Evolutionary conservation across 805 yeast genomes (phyloP).

Genomic region (Wickerhamomyces canadensis): DNA sequence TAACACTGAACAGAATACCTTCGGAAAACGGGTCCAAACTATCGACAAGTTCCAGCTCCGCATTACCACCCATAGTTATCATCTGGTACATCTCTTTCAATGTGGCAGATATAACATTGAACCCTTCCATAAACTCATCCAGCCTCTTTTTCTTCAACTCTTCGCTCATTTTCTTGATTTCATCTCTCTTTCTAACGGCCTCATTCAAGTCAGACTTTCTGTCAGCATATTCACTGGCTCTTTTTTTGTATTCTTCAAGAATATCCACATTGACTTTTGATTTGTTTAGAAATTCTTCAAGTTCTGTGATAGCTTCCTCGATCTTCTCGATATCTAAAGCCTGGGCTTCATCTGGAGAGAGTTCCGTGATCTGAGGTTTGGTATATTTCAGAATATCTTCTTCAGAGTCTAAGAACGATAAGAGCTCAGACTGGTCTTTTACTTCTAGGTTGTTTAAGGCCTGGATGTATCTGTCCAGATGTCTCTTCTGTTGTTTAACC

Average conservation of each 20-base stretch:
- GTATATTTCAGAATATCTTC: constrained; percentile 24
- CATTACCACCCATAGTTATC: constrained; percentile 99
- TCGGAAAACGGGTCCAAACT: constrained; percentile 97
- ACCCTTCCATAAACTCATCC: constrained; percentile 92
- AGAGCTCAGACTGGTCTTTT: constrained; percentile 43
- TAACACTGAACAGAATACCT: constrained; percentile 92
- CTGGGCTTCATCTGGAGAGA: constrained; percentile 46
- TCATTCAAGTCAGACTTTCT: constrained; percentile 63
- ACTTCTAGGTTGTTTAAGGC: constrained; percentile 39
- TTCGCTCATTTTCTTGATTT: constrained; percentile 54
- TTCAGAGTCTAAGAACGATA: constrained; percentile 22
- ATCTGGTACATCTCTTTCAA: constrained; percentile 95
- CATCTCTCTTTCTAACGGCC: constrained; percentile 65
- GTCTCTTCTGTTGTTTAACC: constrained; percentile 34
- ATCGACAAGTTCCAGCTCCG: constrained; percentile 92
- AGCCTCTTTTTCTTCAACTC: constrained; percentile 66
- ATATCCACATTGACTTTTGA: constrained; percentile 68
- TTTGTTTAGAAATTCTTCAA: constrained; percentile 51
- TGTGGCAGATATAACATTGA: constrained; percentile 77
- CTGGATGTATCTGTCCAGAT: constrained; percentile 27
- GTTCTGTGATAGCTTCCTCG: constrained; percentile 43
- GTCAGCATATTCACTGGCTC: constrained; percentile 56
- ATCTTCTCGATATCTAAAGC: constrained; percentile 42
- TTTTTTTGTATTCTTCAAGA: constrained; percentile 66
- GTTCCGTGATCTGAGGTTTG: constrained; percentile 31